phyloP scores from a whole-genome alignment of 495 filamentous ascomycete genomes.

The Penicillium pancosmium region DNA sequence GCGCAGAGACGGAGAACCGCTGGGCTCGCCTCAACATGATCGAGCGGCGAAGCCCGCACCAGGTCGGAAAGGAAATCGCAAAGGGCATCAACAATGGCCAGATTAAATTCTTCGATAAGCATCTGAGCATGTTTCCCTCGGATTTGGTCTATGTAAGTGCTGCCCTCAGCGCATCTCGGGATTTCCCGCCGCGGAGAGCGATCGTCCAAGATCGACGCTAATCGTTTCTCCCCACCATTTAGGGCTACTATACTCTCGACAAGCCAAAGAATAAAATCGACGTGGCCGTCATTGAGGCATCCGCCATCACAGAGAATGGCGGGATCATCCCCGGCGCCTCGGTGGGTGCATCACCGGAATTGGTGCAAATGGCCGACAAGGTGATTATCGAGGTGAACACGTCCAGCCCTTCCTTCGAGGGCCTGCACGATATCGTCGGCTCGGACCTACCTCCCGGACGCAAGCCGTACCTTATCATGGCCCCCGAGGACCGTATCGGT shows the following conservation, averaged over 20 bases:
- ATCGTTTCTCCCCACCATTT: constrained; percentile 11
- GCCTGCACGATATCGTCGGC: constrained; percentile 90
- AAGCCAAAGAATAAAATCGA: constrained; percentile 74
- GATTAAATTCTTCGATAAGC: constrained; percentile 92
- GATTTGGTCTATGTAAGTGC: constrained; percentile 77
- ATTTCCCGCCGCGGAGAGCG: constrained; percentile 14
- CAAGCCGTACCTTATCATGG: constrained; percentile 87
- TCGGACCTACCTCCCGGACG: constrained; percentile 77
- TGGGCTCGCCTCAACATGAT: constrained; percentile 91
- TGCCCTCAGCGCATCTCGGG: constrained; percentile 3
- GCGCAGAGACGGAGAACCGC: constrained; percentile 88
- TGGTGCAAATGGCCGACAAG: constrained; percentile 89
- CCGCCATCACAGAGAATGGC: constrained; percentile 89
- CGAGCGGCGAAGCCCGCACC: constrained; percentile 80
- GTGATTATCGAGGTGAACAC: constrained; percentile 96
- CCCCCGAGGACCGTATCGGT: constrained; percentile 78
- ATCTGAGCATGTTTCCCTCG: constrained; percentile 89
- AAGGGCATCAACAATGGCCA: constrained; percentile 88
- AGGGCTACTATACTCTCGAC: constrained; percentile 82
- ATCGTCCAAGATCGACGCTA: constrained; percentile 19
- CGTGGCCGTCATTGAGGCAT: constrained; percentile 84
- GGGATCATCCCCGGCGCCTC: constrained; percentile 88
- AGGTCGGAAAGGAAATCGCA: constrained; percentile 88
- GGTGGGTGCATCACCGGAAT: constrained; percentile 83
- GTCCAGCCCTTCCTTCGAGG: constrained; percentile 79